Conservation (phyloP, 768 basidiomycete genomes). For the Rhizopogon rudus region DNA sequence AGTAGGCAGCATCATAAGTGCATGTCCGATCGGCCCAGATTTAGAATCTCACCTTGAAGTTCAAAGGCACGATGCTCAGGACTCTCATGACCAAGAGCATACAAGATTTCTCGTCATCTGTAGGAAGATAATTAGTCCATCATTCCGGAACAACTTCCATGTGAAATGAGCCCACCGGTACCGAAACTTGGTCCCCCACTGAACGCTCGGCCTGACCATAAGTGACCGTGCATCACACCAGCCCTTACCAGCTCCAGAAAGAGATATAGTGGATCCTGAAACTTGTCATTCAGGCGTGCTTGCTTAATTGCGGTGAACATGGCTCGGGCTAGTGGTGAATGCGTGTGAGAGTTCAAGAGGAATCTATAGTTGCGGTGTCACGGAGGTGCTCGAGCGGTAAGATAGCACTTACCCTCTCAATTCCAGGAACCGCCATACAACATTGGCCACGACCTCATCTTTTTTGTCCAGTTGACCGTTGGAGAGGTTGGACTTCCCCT, state of each 20-base stretch:
- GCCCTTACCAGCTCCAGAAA: conserved; percentile 94
- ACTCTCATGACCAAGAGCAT: conserved; percentile 97
- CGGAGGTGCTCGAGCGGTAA: conserved; percentile 3
- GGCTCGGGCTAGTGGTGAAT: conserved; percentile 86
- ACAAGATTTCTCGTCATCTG: conserved; percentile 91
- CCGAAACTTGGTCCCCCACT: conserved; percentile 97
- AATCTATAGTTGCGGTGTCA: conserved; percentile 49
- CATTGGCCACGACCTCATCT: conserved; percentile 97
- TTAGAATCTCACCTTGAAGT: conserved; percentile 67
- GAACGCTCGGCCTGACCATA: conserved; percentile 84
- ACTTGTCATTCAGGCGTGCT: conserved; percentile 91
- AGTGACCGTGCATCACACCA: conserved; percentile 93
- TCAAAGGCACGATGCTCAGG: conserved; percentile 89
- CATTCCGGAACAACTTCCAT: conserved; percentile 19
- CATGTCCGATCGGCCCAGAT: neutral
- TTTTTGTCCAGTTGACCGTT: conserved; percentile 80
- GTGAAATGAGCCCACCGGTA: conserved; percentile 52
- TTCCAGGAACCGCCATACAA: conserved; percentile 97
- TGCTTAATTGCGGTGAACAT: conserved; percentile 78
- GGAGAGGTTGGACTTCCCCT: conserved; percentile 48
- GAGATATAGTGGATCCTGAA: conserved; percentile 94
- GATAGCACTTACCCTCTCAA: conserved; percentile 72
- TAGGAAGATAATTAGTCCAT: conserved; percentile 16
- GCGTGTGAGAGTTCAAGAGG: conserved; percentile 81
- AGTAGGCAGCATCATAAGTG: neutral